Conservation (phyloP, 192 early-diverging fungal species). For the Backusella mclennaniae region DNA sequence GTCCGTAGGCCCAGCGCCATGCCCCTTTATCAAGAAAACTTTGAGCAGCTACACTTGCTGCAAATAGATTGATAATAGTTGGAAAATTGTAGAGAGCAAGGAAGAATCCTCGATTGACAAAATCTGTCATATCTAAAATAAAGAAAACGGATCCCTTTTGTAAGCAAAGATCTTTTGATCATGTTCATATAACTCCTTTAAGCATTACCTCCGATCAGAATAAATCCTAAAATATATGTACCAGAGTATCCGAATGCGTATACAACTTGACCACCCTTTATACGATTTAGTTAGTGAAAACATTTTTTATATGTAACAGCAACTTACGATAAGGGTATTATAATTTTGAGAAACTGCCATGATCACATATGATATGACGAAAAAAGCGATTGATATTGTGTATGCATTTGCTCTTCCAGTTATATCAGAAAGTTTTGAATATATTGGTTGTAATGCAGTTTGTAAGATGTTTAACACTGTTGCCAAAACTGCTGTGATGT, state of each 20-base stretch:
- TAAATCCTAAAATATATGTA: constrained; percentile 4
- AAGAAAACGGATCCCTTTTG: neutral
- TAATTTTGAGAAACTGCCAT: constrained; percentile 3
- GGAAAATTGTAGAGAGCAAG: constrained; percentile 14
- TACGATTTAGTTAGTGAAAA: neutral
- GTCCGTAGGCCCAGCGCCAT: constrained; percentile 22
- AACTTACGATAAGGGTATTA: constrained; percentile 1
- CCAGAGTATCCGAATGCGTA: constrained; percentile 27
- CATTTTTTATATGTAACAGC: neutral
- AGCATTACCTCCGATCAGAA: constrained; percentile 13
- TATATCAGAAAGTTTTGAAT: constrained; percentile 19
- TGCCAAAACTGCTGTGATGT: neutral
- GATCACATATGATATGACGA: neutral
- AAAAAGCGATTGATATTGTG: neutral
- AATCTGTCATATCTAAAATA: constrained; percentile 8
- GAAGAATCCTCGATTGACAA: constrained; percentile 15
- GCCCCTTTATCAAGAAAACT: neutral
- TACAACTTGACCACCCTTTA: constrained; percentile 16
- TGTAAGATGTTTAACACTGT: constrained; percentile 7
- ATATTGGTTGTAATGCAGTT: constrained; percentile 7
- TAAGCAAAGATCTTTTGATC: neutral
- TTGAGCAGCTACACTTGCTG: constrained; percentile 1
- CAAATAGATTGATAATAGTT: constrained; percentile 16
- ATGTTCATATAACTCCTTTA: neutral
- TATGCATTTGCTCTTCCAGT: constrained; percentile 16